phyloP scores from a whole-genome alignment of 768 basidiomycete species.

The Cantharellus anzutake region DNA sequence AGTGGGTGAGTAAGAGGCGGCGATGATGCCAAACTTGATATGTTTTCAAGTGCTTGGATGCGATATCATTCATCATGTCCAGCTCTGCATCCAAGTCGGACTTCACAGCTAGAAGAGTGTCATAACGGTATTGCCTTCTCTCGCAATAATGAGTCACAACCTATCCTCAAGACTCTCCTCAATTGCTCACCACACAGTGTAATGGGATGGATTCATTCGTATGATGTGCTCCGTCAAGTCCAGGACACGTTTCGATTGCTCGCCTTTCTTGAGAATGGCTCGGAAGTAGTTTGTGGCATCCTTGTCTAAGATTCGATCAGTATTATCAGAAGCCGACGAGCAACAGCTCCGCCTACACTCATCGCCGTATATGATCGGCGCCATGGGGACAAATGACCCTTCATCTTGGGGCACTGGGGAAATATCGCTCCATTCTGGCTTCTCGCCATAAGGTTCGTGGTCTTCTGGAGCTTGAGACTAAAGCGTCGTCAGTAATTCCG shows the following conservation, averaged over 20 bases:
- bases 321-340: constrained; percentile 2
- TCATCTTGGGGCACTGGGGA: constrained; percentile 69
- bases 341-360: constrained; percentile 38
- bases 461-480: neutral
- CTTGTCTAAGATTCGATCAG: constrained; percentile 36
- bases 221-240: constrained; percentile 81
- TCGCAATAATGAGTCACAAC: too few species aligned
- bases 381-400: constrained; percentile 44
- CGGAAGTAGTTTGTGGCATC: constrained; percentile 90
- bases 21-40: constrained; percentile 98
- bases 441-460: constrained; percentile 29
- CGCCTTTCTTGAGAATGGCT: constrained; percentile 54
- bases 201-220: constrained; percentile 85
- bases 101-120: constrained; percentile 53
- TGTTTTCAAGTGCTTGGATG: constrained; percentile 69
- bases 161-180: neutral
- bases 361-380: constrained; percentile 76
- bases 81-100: constrained; percentile 61
- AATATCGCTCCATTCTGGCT: constrained; percentile 66
- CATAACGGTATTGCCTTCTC: constrained; percentile 83
- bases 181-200: constrained; percentile 71
- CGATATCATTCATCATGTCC: constrained; percentile 70
- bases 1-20: constrained; percentile 44
- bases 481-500: too few species aligned
- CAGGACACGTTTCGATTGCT: constrained; percentile 66